Base-by-base conservation (phyloP, 164 flowering plant species). In the Magnolia changhungtana region DNA sequence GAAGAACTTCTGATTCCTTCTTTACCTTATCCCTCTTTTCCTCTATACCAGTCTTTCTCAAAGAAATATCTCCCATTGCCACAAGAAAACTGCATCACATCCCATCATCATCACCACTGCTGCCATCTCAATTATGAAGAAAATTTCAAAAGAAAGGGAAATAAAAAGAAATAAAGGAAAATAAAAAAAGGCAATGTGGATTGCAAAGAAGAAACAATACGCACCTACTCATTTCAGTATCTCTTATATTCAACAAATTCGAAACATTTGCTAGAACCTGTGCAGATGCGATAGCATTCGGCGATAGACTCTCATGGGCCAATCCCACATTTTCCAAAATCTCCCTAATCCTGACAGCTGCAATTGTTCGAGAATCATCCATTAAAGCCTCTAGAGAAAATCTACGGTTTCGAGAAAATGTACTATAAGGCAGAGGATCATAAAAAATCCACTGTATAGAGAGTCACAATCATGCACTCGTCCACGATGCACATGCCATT, bases 211-310 rank as follows among this genome's bases (percentile, higher is more conserved):
- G 19, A 20, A 67, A 65, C 7, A 78, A 55, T 55, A 10, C 89
- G 69, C 76, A 89, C 99, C 99, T 96, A 79, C 97, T 94, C 61
- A 94, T 80, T 81, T 96, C 99, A 9, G 99, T 96, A 75, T 96
- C 99, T 79, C 97, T 89, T 74, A 90, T 87, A 80, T 94, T 91
- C 83, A 96, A 86, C 78, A 94, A 84, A 88, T 96, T 96, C 1
- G 97, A 93, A 61, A 96, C 92, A 86, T 83, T 92, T 1, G 97
- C 97, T 67, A 96, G 90, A 81, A 91, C 92, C 76, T 94, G 97
- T 1, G 90, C 90, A 0, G 97, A 94, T 13, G 89, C 73, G 31
- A 91, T 92, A 29, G 87, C 91, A 77, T 86, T 90, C 3, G 93
- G 86, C 0, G 97, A 83, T 78, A 96, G 84, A 81, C 90, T 89